Evolutionary conservation across 75 land plant genomes (phyloP), one percentile per base, ranked within the genome.

Genomic region (Ceratopteris richardii): DNA sequence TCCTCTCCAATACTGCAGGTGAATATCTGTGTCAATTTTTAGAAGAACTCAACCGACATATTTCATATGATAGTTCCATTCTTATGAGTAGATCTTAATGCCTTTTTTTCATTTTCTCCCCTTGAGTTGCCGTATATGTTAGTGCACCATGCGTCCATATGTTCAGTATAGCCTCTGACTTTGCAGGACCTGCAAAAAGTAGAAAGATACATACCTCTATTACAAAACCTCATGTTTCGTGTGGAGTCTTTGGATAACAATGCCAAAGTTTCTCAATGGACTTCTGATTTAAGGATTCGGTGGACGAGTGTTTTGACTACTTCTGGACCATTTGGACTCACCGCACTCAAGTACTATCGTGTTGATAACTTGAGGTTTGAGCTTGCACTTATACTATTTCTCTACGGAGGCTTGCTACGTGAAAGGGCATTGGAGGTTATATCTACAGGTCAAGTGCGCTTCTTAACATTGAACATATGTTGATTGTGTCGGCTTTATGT

Each of bases 161-260:
- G n/a, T n/a, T n/a, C n/a, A n/a, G n/a, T n/a, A n/a, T n/a, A n/a
- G n/a, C n/a, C n/a, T n/a, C n/a, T n/a, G n/a, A n/a, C n/a, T n/a
- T n/a, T 44, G 44, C 72, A 85, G 89, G 89, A 77, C 51, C 66
- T 85, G 31, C 86, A 76, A 42, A 85, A 82, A 56, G 54, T 85
- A 56, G 86, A 85, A 61, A 30, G 60, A 11, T 85, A 85, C 66
- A 47, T 85, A 13, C 89, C 89, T 14, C 61, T 82, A 39, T 60
- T 85, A 57, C 82, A 82, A 62, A 79, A 85, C 51, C 62, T 85
- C 51, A 48, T 79, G 57, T 46, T 20, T 48, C 63, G 71, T 61
- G 77, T 77, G 13, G 71, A 77, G 62, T 46, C 52, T 28, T 30
- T 47, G 47, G 31, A 59, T 28, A 41, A 61, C 26, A 75, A 72